Evolutionary conservation across 2,329 filamentous ascomycete species (phyloP).

Genomic region (Myriosclerotinia curreyana): DNA sequence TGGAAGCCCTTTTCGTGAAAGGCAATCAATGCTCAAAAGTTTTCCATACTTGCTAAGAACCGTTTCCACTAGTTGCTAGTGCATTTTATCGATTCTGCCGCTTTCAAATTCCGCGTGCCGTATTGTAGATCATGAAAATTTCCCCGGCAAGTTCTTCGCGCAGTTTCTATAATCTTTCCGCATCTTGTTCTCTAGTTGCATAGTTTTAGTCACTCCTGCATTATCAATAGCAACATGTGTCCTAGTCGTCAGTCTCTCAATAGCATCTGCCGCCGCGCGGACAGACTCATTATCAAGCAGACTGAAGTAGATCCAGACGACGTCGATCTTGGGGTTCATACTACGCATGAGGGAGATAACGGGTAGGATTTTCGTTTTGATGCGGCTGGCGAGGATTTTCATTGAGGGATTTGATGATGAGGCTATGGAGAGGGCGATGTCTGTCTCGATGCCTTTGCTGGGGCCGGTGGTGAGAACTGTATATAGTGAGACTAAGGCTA

Average conservation of each 20-base stretch:
- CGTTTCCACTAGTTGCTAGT: background rate
- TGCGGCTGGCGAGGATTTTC: background rate
- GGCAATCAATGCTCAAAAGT: background rate
- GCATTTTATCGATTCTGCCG: background rate
- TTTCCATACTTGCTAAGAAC: background rate
- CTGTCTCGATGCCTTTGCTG: background rate
- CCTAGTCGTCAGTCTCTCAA: constrained; percentile 34
- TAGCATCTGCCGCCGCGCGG: background rate
- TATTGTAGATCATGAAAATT: background rate
- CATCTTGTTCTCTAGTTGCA: background rate
- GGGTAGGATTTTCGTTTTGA: background rate
- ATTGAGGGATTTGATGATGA: constrained; percentile 11
- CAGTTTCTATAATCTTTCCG: background rate
- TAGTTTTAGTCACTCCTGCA: constrained; percentile 37
- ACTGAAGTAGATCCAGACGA: background rate
- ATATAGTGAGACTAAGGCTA: background rate
- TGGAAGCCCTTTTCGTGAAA: background rate
- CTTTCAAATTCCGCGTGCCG: background rate
- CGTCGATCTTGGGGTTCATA: background rate
- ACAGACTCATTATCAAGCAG: background rate
- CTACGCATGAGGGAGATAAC: constrained; percentile 1
- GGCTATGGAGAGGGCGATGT: constrained; percentile 7
- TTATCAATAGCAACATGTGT: constrained; percentile 47
- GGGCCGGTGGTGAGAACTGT: constrained; percentile 7
- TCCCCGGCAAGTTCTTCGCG: constrained; percentile 2